Percentiles rank a stretch among this genome's conserved stretches.
These are phyloP conservation scores for Fonsecaea pedrosoi DNA, from an alignment of 2,329 filamentous ascomycete species.

Conservation along the genomic window DNA sequence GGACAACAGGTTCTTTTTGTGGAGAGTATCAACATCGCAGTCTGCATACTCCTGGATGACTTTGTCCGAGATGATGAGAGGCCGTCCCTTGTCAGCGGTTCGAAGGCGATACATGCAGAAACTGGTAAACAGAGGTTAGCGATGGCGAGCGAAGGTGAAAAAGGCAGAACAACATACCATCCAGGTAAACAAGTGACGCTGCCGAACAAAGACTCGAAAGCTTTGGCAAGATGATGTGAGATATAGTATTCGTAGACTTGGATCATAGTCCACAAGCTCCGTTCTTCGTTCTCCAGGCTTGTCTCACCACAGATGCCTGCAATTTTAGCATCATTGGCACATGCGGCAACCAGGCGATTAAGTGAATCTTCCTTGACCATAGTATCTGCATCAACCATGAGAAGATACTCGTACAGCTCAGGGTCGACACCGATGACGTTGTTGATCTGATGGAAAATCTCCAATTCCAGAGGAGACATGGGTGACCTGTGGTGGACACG, in stretches of 20 bases:
- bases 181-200: slow-evolving; percentile 98
- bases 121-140: slow-evolving; percentile 63
- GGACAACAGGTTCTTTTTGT: slow-evolving; percentile 91
- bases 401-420: slow-evolving; percentile 93
- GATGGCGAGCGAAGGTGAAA: slow-evolving; percentile 5
- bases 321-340: slow-evolving; percentile 93
- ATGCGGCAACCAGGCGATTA: slow-evolving; percentile 89
- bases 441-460: slow-evolving; percentile 99
- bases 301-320: slow-evolving; percentile 98
- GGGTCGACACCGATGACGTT: slow-evolving; percentile 98
- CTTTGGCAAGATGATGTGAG: slow-evolving; percentile 94
- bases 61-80: slow-evolving; percentile 88
- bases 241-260: slow-evolving; percentile 99
- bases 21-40: slow-evolving; percentile 88
- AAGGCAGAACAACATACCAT: slow-evolving; percentile 71
- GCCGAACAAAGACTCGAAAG: slow-evolving; percentile 96
- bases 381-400: slow-evolving; percentile 98
- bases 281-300: slow-evolving; percentile 91
- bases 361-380: slow-evolving; percentile 89
- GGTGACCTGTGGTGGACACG: slow-evolving; percentile 91
- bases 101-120: slow-evolving; percentile 98
- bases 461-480: slow-evolving; percentile 94
- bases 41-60: slow-evolving; percentile 89
- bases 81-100: slow-evolving; percentile 91
- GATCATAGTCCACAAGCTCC: slow-evolving; percentile 99